Conservation (phyloP, 1,284 basidiomycete genomes). For the Neolentinus lepideus region DNA sequence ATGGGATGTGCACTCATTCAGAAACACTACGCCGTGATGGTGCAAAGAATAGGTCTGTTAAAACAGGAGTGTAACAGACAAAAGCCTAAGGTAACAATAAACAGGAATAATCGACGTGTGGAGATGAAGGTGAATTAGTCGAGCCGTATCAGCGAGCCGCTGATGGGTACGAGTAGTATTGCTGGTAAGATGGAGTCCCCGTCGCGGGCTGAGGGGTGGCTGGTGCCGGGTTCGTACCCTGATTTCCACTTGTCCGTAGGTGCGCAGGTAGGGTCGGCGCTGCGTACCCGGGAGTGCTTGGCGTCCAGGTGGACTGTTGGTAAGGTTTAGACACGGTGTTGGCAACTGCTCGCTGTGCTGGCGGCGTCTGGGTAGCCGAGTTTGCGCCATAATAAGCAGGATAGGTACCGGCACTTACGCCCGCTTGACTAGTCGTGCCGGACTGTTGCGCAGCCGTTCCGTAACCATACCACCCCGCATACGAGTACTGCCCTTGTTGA, state of each 20-base stretch:
- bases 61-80: not conserved
- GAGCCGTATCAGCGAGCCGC: not conserved
- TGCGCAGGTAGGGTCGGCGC: constrained; percentile 36
- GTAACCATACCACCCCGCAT: constrained; percentile 11
- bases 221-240: not conserved
- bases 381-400: constrained; percentile 23
- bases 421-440: constrained; percentile 16
- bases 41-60: not conserved
- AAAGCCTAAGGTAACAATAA: not conserved
- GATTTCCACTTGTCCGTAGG: constrained; percentile 17
- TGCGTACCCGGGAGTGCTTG: constrained; percentile 19
- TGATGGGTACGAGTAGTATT: not conserved
- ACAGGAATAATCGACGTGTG: not conserved
- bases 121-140: not conserved
- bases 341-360: constrained; percentile 36
- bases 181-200: not conserved
- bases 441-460: constrained; percentile 28
- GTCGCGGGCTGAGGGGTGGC: not conserved
- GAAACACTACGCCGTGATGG: too few relatives aligned
- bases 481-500: constrained; percentile 4
- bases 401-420: constrained; percentile 23
- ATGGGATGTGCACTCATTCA: too few relatives aligned
- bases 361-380: constrained; percentile 12
- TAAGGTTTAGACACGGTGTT: constrained; percentile 30
- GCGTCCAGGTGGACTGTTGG: constrained; percentile 16